Evolutionary conservation across 805 yeast genomes (phyloP).

Genomic region (Suhomyces pyralidae): DNA sequence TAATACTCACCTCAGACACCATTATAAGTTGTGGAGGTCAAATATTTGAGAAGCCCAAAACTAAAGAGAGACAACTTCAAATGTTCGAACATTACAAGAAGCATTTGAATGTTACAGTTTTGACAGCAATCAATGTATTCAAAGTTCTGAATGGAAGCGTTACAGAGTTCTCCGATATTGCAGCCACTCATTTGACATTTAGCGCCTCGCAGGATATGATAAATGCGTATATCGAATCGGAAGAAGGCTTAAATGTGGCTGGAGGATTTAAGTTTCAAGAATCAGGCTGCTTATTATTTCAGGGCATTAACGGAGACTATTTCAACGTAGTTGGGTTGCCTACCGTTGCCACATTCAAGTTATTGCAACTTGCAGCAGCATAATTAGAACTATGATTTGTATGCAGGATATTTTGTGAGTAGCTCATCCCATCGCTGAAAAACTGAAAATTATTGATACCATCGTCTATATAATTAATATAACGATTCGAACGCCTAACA

Average conservation of each 20-base stretch:
- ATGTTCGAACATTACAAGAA: conserved; percentile 27
- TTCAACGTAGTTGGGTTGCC: conserved; percentile 90
- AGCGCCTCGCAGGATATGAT: conserved; percentile 54
- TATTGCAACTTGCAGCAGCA: conserved; percentile 30
- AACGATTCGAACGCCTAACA: neutral
- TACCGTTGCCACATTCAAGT: conserved; percentile 49
- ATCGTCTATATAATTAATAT: neutral
- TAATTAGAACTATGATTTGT: conserved; percentile 1
- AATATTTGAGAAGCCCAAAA: conserved; percentile 75
- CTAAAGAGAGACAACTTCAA: conserved; percentile 23
- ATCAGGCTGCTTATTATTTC: conserved; percentile 61
- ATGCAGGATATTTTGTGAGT: neutral
- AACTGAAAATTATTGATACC: neutral
- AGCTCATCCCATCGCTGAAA: conserved; percentile 7
- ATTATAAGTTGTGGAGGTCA: conserved; percentile 55
- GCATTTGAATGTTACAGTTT: conserved; percentile 24
- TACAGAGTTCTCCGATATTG: conserved; percentile 12
- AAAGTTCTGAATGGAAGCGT: conserved; percentile 10
- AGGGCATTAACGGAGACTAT: conserved; percentile 71
- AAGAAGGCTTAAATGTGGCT: conserved; percentile 80
- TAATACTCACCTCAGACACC: conserved; percentile 74
- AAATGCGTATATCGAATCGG: conserved; percentile 58
- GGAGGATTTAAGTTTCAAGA: conserved; percentile 92
- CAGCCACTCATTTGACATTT: conserved; percentile 48
- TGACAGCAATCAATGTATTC: conserved; percentile 33